A percentile compares a stretch with the other conserved stretches of the same genome.
These are phyloP conservation scores for Hygrophorus pudorinus DNA, from an alignment of 768 basidiomycete genomes.

Conservation along the genomic window DNA sequence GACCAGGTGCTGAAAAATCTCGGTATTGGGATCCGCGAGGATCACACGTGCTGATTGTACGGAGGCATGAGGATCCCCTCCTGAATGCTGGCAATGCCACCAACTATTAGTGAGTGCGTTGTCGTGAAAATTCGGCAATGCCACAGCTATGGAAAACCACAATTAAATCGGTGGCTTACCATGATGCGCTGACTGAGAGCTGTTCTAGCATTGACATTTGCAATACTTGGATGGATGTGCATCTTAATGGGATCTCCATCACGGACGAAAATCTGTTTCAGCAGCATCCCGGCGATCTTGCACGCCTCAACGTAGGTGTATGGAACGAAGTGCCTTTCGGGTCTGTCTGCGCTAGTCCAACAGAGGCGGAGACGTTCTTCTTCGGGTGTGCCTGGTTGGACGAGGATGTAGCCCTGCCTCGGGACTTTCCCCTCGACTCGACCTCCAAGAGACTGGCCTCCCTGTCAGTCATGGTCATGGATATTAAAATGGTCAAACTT, in stretches of 20 bases:
- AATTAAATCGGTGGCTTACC: conserved; percentile 26
- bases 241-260: conserved; percentile 56
- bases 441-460: conserved; percentile 55
- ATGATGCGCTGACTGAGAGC: conserved; percentile 62
- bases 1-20: conserved; percentile 64
- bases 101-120: background rate
- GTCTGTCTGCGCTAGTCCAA: conserved; percentile 60
- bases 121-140: too few relatives aligned
- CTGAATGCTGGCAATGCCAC: conserved; percentile 49
- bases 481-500: conserved; percentile 9
- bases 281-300: conserved; percentile 61
- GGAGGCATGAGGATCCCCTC: conserved; percentile 66
- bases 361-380: conserved; percentile 68
- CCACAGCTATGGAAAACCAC: background rate
- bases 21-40: conserved; percentile 71
- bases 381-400: conserved; percentile 58
- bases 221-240: conserved; percentile 76
- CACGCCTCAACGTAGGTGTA: conserved; percentile 81
- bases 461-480: conserved; percentile 5
- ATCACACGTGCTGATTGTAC: conserved; percentile 66
- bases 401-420: conserved; percentile 62
- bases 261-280: conserved; percentile 70
- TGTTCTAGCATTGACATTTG: conserved; percentile 62
- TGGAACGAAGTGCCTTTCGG: conserved; percentile 70
- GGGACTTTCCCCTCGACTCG: conserved; percentile 73